Base-by-base conservation (phyloP, 176 grass and related monocot species). In the Stipa capillata region DNA sequence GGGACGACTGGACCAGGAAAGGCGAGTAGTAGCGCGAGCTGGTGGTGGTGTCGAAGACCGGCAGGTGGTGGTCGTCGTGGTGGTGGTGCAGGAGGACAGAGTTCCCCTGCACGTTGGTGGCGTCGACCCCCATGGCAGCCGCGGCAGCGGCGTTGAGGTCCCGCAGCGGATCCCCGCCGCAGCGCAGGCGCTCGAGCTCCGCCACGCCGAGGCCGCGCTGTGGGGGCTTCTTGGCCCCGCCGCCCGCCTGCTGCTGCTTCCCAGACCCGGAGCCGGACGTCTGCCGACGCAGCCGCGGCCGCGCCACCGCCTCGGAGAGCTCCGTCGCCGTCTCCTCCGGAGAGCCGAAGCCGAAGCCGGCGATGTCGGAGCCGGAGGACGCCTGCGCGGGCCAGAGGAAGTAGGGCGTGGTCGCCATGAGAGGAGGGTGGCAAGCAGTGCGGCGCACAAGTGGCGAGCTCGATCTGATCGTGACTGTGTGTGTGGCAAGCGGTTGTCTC, bases 131-230 rank as follows among this genome's bases (percentile, higher is more conserved):
- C 8, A 50, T 68, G 80, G 50, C 74, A 16, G 79, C 78, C 10
- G 69, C 61, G 15, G 54, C 48, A 1, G 77, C 77, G 33, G 36
- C 35, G 63, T 69, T 80, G 82, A 79, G 79, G 43, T 90, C 83
- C 17, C 41, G 65, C 14, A 86, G 69, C 61, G 87, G 87, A 62
- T 89, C 82, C 18, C 81, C 86, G 23, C 89, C 83, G 80, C 86
- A 82, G 3, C 92, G 92, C 51, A 94, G 85, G 10, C 88, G 85
- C 86, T 94, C 92, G 44, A 94, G 92, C 65, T 91, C 88, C 49
- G 88, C 88, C 18, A 94, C 88, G 59, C 92, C 92, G 55, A 94
- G 92, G 9, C 92, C 92, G 12, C 92, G 85, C 86, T 94, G 86
- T 35, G 92, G 85, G 16, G 76, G 37, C 41, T 85, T 87, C 86